Conservation (phyloP, 148 eudicot genomes). For the Gaultheria prostrata region DNA sequence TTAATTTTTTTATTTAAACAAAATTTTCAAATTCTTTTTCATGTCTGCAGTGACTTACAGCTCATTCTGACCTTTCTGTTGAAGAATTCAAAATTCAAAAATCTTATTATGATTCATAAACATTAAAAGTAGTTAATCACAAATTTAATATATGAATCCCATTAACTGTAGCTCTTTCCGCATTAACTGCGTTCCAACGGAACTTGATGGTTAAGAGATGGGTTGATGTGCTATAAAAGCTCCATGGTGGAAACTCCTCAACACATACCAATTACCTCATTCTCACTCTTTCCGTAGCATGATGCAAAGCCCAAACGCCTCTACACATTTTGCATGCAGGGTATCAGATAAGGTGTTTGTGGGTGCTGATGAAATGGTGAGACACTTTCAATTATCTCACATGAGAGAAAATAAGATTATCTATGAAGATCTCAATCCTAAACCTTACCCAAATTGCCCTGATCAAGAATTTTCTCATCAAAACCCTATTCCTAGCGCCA, state of each 20-base stretch:
- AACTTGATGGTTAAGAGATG: not conserved
- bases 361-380: conserved; percentile 17
- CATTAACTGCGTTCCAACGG: not conserved
- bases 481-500: too few relatives aligned
- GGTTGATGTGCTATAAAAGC: not conserved
- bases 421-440: too few relatives aligned
- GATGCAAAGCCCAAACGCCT: not conserved
- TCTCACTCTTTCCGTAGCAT: not conserved
- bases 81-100: not conserved
- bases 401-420: too few relatives aligned
- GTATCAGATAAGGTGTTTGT: conserved; percentile 22
- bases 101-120: not conserved
- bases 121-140: not conserved
- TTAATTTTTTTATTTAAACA: not conserved
- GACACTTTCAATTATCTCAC: conserved; percentile 24
- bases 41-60: not conserved
- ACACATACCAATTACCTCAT: not conserved
- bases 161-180: not conserved
- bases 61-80: not conserved
- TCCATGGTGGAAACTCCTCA: not conserved
- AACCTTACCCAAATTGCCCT: too few relatives aligned
- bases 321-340: conserved; percentile 22
- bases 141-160: not conserved
- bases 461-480: too few relatives aligned
- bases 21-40: not conserved